Evolutionary conservation across 1,139 yeast genomes (phyloP).

Genomic region (Saccharomyces hybrid): DNA sequence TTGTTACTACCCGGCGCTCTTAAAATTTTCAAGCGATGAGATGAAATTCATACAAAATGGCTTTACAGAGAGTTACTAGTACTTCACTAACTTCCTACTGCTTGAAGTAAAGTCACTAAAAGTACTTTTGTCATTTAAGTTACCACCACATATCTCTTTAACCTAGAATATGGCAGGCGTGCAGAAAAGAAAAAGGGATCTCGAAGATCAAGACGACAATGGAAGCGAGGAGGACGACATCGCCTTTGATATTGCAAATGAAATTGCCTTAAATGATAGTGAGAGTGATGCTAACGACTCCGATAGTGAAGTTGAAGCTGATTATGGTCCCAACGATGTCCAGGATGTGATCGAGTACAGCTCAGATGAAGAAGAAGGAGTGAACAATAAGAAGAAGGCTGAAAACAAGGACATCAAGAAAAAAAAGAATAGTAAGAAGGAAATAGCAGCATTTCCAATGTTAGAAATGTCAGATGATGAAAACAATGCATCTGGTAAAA

Average conservation of each 20-base stretch:
- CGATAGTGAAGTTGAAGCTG: constrained; percentile 34
- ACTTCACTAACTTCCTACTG: neutral
- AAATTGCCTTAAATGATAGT: constrained; percentile 47
- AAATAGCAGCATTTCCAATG: constrained; percentile 44
- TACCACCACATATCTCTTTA: neutral
- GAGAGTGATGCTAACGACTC: constrained; percentile 36
- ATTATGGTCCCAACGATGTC: constrained; percentile 40
- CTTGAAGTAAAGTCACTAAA: neutral
- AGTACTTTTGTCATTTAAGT: neutral
- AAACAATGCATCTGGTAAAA: constrained; percentile 31
- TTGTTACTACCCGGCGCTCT: neutral
- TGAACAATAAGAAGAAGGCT: constrained; percentile 26
- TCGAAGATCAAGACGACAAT: neutral
- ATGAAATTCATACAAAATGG: constrained; percentile 1
- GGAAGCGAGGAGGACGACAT: neutral
- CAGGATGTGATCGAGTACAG: constrained; percentile 49
- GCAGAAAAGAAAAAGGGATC: neutral
- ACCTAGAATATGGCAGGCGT: neutral
- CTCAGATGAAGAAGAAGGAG: constrained; percentile 40
- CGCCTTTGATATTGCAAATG: constrained; percentile 54
- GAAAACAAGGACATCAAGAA: constrained; percentile 10
- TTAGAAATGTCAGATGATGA: constrained; percentile 65
- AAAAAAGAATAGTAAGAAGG: constrained; percentile 8
- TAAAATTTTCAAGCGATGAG: constrained; percentile 12
- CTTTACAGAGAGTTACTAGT: neutral